A percentile compares a stretch with the other conserved stretches of the same genome.
Conservation (phyloP, 805 yeast species). For the Pichia deserticola region DNA sequence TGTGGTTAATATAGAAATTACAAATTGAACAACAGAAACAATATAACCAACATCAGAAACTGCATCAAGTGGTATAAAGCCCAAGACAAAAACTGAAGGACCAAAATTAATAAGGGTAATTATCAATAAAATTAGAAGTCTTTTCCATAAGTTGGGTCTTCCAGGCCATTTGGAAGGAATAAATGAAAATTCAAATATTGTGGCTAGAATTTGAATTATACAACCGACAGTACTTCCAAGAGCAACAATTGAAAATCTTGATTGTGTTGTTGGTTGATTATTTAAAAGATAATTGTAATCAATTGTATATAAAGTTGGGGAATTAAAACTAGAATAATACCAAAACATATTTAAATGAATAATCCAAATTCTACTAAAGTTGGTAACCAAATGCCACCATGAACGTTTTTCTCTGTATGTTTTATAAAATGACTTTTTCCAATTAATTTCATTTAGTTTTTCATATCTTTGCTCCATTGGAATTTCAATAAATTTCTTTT, state of each 20-base stretch:
- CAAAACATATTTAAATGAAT: conserved; percentile 44
- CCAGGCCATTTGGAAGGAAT: conserved; percentile 46
- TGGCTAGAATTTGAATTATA: conserved; percentile 33
- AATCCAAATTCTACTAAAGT: conserved; percentile 47
- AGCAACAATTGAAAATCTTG: conserved; percentile 36
- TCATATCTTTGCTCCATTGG: conserved; percentile 28
- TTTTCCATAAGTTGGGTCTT: conserved; percentile 29
- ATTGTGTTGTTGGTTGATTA: conserved; percentile 39
- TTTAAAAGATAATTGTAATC: conserved; percentile 33
- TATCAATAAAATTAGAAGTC: conserved; percentile 29
- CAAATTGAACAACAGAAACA: conserved; percentile 36
- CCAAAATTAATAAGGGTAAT: conserved; percentile 29
- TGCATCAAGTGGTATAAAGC: conserved; percentile 30
- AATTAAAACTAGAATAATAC: conserved; percentile 45
- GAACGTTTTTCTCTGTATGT: conserved; percentile 42
- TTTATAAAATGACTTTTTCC: conserved; percentile 37
- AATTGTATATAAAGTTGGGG: conserved; percentile 42
- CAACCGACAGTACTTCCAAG: conserved; percentile 41
- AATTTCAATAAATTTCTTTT: conserved; percentile 24
- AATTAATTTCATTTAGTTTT: conserved; percentile 28
- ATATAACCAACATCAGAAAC: conserved; percentile 30
- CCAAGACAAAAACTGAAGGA: conserved; percentile 37
- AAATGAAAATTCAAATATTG: conserved; percentile 36
- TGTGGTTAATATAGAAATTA: conserved; percentile 34
- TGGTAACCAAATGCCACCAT: conserved; percentile 43